phyloP scores from a whole-genome alignment of 1,284 basidiomycete genomes.

The Papiliotrema terrestris region DNA sequence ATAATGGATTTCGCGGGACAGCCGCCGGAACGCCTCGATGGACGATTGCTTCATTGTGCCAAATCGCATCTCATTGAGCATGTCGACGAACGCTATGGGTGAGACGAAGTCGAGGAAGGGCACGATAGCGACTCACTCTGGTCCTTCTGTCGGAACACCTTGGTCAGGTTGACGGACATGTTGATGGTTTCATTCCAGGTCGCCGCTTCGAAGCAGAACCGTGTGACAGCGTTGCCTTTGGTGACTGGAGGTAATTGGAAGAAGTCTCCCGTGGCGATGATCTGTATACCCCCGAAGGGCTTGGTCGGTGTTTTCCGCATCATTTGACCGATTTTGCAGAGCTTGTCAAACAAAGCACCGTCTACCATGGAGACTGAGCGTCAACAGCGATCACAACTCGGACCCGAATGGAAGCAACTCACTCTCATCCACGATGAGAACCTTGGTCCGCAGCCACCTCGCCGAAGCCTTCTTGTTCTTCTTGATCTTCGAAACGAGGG shows the following conservation, averaged over 20 bases:
- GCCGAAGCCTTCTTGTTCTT: slow-evolving; percentile 66
- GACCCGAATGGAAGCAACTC: too few species aligned
- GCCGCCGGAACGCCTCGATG: slow-evolving; percentile 59
- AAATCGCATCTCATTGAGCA: slow-evolving; percentile 86
- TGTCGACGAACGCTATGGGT: slow-evolving; percentile 72
- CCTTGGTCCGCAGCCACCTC: slow-evolving; percentile 70
- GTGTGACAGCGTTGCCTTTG: slow-evolving; percentile 52
- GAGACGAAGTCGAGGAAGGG: neutral
- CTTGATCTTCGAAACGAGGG: slow-evolving; percentile 64
- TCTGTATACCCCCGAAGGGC: slow-evolving; percentile 94
- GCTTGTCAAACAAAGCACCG: slow-evolving; percentile 62
- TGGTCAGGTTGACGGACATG: slow-evolving; percentile 77
- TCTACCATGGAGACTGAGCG: slow-evolving; percentile 92
- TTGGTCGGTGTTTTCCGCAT: slow-evolving; percentile 56
- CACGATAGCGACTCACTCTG: slow-evolving; percentile 41
- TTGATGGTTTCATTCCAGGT: slow-evolving; percentile 75
- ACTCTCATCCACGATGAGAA: slow-evolving; percentile 95
- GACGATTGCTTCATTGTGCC: slow-evolving; percentile 63
- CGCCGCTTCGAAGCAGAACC: slow-evolving; percentile 85
- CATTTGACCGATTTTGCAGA: slow-evolving; percentile 45
- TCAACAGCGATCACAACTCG: too few species aligned
- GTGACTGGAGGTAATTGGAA: slow-evolving; percentile 93
- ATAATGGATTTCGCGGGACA: slow-evolving; percentile 58
- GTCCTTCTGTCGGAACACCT: slow-evolving; percentile 74
- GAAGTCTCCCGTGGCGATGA: slow-evolving; percentile 93